phyloP scores from a whole-genome alignment of 1,284 basidiomycete species.

The Apiotrichum gamsii region DNA sequence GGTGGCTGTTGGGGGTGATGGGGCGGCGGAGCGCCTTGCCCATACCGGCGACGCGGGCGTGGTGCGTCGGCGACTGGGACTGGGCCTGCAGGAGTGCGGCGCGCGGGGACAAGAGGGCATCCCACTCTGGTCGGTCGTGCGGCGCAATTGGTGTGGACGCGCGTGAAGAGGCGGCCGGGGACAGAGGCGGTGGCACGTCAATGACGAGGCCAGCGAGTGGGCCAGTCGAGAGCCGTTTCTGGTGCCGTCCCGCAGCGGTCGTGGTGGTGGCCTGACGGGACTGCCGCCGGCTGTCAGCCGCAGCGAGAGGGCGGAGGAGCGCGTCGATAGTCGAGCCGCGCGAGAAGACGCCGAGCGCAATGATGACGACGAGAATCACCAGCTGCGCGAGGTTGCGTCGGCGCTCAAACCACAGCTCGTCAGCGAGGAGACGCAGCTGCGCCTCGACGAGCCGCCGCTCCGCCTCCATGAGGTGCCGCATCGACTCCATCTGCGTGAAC shows the following conservation, averaged over 20 bases:
- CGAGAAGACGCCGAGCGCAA: constrained; percentile 31
- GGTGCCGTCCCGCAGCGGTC: neutral
- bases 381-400: constrained; percentile 40
- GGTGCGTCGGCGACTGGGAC: neutral
- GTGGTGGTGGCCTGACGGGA: constrained; percentile 6
- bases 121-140: neutral
- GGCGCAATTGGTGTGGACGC: neutral
- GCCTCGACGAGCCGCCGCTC: constrained; percentile 29
- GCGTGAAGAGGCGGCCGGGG: neutral
- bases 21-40: neutral
- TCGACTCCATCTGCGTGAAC: constrained; percentile 36
- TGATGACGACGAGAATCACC: constrained; percentile 33
- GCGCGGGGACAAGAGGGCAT: constrained; percentile 1
- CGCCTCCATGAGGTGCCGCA: constrained; percentile 28
- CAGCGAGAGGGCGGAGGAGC: constrained; percentile 32
- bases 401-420: constrained; percentile 41
- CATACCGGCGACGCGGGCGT: neutral
- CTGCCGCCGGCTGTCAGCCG: constrained; percentile 26
- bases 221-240: constrained; percentile 18
- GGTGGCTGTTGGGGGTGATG: neutral
- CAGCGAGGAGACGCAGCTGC: constrained; percentile 31
- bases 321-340: constrained; percentile 33
- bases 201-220: constrained; percentile 35
- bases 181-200: constrained; percentile 18
- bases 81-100: neutral